Evolutionary conservation across 2,329 filamentous ascomycete genomes (phyloP).

Genomic region (Clonostachys solani): DNA sequence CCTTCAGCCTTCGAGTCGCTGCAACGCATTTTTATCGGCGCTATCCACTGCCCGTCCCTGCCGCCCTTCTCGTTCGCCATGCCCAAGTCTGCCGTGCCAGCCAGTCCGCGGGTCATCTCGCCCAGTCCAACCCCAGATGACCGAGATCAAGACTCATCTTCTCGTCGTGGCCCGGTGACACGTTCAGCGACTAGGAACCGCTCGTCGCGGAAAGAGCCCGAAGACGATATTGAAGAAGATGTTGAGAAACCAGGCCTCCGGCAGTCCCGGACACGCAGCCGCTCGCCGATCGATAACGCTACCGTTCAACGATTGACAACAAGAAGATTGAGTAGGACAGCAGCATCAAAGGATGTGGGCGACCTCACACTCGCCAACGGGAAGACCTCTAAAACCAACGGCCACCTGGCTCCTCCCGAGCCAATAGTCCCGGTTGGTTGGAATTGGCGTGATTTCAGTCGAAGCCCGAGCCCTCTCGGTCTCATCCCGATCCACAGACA

Average conservation of each 20-base stretch:
- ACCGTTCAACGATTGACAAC: conserved; percentile 49
- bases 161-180: conserved; percentile 58
- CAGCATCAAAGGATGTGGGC: conserved; percentile 14
- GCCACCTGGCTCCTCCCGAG: conserved; percentile 66
- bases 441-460: conserved; percentile 83
- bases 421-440: conserved; percentile 56
- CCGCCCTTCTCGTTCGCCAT: conserved; percentile 56
- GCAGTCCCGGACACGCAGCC: conserved; percentile 66
- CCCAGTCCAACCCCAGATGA: conserved; percentile 66
- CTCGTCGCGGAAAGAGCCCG: conserved; percentile 51
- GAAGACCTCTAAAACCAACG: conserved; percentile 41
- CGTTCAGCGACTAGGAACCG: conserved; percentile 66
- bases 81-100: conserved; percentile 59
- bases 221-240: conserved; percentile 52
- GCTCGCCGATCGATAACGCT: conserved; percentile 57
- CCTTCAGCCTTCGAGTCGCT: conserved; percentile 42
- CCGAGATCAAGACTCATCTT: conserved; percentile 44
- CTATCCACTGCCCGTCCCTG: conserved; percentile 50
- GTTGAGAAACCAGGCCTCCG: conserved; percentile 39
- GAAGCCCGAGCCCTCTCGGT: conserved; percentile 88
- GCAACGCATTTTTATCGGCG: conserved; percentile 49
- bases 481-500: conserved; percentile 92
- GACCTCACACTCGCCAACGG: conserved; percentile 16
- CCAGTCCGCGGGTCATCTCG: conserved; percentile 83
- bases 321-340: conserved; percentile 25